phyloP scores from a whole-genome alignment of 768 basidiomycete genomes.

The Lyophyllum decastes region DNA sequence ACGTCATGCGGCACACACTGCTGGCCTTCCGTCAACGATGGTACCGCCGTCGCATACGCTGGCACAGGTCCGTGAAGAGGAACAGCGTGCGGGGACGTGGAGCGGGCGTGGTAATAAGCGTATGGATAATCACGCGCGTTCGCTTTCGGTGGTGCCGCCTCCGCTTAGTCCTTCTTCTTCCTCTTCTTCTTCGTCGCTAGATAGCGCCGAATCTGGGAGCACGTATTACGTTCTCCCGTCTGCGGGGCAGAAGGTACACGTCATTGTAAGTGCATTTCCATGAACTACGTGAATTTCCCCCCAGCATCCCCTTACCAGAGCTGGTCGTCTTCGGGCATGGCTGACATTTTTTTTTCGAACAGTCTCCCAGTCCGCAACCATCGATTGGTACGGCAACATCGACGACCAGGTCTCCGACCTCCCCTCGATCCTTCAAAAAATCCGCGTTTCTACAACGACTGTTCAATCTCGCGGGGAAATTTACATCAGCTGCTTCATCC shows the following conservation, averaged over 20 bases:
- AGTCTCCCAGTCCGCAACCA: slow-evolving; percentile 44
- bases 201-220: slow-evolving; percentile 60
- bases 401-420: slow-evolving; percentile 56
- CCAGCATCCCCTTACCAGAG: background rate
- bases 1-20: slow-evolving; percentile 21
- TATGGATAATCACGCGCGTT: slow-evolving; percentile 28
- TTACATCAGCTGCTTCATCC: slow-evolving; percentile 41
- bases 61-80: slow-evolving; percentile 40
- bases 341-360: no score
- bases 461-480: slow-evolving; percentile 50
- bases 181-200: slow-evolving; percentile 41
- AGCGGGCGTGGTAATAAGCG: slow-evolving; percentile 20
- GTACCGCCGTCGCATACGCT: slow-evolving; percentile 33
- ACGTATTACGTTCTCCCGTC: slow-evolving; percentile 77
- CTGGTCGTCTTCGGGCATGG: no score
- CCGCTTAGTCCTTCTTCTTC: slow-evolving; percentile 29
- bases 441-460: slow-evolving; percentile 61
- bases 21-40: slow-evolving; percentile 32
- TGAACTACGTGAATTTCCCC: slow-evolving; percentile 11
- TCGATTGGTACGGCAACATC: slow-evolving; percentile 63
- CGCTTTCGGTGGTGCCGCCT: slow-evolving; percentile 19
- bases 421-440: slow-evolving; percentile 48
- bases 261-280: slow-evolving; percentile 55
- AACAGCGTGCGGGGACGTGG: slow-evolving; percentile 14
- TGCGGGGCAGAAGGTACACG: slow-evolving; percentile 73